These are phyloP conservation scores for Linderina pennispora DNA, from an alignment of 192 early-diverging fungal genomes.

Conservation along the genomic window DNA sequence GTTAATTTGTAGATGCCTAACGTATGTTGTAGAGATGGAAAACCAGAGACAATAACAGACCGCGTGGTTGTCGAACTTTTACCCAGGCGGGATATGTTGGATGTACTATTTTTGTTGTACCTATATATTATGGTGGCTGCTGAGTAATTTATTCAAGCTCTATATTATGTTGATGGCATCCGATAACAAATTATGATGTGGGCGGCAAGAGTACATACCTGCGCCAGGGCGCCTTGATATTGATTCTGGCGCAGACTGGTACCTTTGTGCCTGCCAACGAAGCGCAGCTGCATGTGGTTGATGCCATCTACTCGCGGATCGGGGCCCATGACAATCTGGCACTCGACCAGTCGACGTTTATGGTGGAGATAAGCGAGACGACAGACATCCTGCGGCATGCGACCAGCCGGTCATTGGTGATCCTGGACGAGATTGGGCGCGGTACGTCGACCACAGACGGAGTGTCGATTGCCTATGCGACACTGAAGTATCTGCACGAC, in stretches of 20 bases:
- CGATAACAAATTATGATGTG: too few relatives aligned
- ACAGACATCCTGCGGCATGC: constrained; percentile 71
- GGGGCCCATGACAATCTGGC: constrained; percentile 67
- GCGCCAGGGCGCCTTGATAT: constrained; percentile 69
- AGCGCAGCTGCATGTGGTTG: constrained; percentile 62
- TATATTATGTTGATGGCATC: too few relatives aligned
- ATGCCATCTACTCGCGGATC: constrained; percentile 70
- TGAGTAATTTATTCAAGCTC: too few relatives aligned
- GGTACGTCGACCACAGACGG: constrained; percentile 56
- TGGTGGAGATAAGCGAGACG: constrained; percentile 84
- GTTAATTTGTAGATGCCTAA: too few relatives aligned
- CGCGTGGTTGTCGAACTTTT: too few relatives aligned
- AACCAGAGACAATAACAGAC: too few relatives aligned
- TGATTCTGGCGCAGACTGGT: constrained; percentile 79
- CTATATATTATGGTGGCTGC: too few relatives aligned
- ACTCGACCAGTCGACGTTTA: constrained; percentile 71
- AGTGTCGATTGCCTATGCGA: constrained; percentile 65
- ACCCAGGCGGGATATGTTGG: too few relatives aligned
- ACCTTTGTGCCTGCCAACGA: constrained; percentile 77
- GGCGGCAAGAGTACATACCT: constrained; percentile 84
- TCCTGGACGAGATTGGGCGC: constrained; percentile 90
- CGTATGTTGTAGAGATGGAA: too few relatives aligned
- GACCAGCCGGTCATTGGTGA: constrained; percentile 60
- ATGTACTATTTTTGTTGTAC: too few relatives aligned
- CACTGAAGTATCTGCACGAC: constrained; percentile 55